These are phyloP conservation scores for Malus orientalis DNA, from an alignment of 306 rosid species.

Conservation along the genomic window DNA sequence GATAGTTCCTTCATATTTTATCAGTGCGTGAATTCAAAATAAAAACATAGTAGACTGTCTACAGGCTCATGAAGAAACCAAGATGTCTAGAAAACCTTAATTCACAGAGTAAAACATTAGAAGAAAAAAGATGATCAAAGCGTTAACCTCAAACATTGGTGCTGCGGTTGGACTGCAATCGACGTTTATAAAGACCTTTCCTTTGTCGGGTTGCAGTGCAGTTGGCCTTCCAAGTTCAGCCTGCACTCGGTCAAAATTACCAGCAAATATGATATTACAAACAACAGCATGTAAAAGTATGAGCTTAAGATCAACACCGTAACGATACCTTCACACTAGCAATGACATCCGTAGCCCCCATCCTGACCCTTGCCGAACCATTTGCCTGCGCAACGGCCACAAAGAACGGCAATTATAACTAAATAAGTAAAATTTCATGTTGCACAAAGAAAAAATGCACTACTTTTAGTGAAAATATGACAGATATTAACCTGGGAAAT, in stretches of 20 bases:
- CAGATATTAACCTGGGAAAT: constrained; percentile 50
- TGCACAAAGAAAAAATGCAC: background rate
- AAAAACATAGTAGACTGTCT: background rate
- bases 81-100: background rate
- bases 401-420: background rate
- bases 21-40: background rate
- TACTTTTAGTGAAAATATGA: background rate
- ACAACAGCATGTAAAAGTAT: background rate
- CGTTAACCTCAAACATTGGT: constrained; percentile 6
- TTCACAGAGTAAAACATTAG: background rate
- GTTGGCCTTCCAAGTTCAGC: constrained; percentile 91
- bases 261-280: background rate
- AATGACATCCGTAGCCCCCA: constrained; percentile 79
- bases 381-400: constrained; percentile 47
- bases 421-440: background rate
- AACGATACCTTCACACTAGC: constrained; percentile 75
- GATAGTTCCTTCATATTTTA: background rate
- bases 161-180: constrained; percentile 10
- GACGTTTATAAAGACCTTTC: constrained; percentile 36
- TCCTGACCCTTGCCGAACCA: constrained; percentile 79
- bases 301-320: background rate
- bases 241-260: constrained; percentile 34
- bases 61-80: background rate
- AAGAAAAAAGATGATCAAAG: background rate
- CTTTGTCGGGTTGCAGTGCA: constrained; percentile 57